phyloP scores from a whole-genome alignment of 805 yeast species.

The Debaryomyces maramus region DNA sequence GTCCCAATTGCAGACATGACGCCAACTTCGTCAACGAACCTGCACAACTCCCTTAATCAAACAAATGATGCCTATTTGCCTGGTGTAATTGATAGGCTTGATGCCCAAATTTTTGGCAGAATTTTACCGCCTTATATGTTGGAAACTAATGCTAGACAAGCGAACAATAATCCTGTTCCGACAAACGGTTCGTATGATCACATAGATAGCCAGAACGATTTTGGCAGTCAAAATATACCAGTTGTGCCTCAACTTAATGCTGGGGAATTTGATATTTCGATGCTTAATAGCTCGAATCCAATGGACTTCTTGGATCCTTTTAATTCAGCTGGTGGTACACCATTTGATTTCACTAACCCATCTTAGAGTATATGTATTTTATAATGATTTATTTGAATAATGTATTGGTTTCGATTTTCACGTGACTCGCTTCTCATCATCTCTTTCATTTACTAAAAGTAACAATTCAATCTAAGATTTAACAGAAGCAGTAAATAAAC shows the following conservation, averaged over 20 bases:
- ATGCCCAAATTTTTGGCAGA: constrained; percentile 80
- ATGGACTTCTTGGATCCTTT: constrained; percentile 29
- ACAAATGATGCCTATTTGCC: constrained; percentile 53
- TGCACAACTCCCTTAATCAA: neutral
- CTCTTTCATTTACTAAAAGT: neutral
- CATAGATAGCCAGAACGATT: neutral
- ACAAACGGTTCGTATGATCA: neutral
- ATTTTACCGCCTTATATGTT: constrained; percentile 85
- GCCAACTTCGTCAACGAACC: neutral
- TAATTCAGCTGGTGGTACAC: constrained; percentile 9
- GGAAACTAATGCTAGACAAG: constrained; percentile 22
- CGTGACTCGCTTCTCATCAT: constrained; percentile 6
- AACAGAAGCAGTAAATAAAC: neutral
- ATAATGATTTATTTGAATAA: neutral
- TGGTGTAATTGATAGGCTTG: constrained; percentile 82
- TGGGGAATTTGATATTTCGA: constrained; percentile 21
- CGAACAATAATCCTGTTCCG: neutral
- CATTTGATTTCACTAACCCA: constrained; percentile 1
- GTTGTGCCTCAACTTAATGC: constrained; percentile 14
- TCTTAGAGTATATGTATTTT: neutral
- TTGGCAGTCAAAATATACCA: constrained; percentile 1
- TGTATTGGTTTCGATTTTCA: neutral
- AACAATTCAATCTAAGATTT: neutral
- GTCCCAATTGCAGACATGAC: neutral
- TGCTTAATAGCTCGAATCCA: constrained; percentile 17